Base-by-base conservation (phyloP, 2,329 filamentous ascomycete species). In the Colletotrichum melonis region DNA sequence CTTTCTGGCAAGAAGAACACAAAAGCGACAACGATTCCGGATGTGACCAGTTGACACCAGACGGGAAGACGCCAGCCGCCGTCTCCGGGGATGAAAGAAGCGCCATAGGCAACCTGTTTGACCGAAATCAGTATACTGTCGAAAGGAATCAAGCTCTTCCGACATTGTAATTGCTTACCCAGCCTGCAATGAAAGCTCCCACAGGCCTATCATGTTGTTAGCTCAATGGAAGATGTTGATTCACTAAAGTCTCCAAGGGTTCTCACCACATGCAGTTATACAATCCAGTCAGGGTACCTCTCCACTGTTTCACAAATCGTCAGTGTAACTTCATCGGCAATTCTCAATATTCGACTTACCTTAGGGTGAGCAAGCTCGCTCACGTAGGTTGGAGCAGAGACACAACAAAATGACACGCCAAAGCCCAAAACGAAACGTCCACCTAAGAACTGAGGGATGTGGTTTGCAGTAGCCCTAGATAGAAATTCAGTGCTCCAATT, bases 161-260 rank as follows among this genome's bases (percentile, higher is more conserved):
- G 16, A 19, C 4, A 16, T 19, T 19, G 38, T 7, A 42, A 14
- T 42, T 46, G 42, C 42, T 46, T 46, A 86, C 84, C 80, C 88
- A 89, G 14, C 84, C 84, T 1, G 89, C 88, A 9, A 90, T 83
- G 63, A 91, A 90, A 62, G 84, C 86, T 4, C 88, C 88, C 5
- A 88, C 70, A 19, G 73, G 73, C 73, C 72, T 74, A 9, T 1
- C 2, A 19, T 16, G 7, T 8, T 16, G 2, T 54, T 19, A 49
- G 32, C 26, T 5, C 9, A 11, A 32, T 8, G 30, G 30, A 9
- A 9, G 30, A 32, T 32, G 9, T 9, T 32, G 30, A 32, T 32
- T 8, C 9, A 32, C 30, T 32, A 2, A 32, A 32, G 30, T 32
- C 8, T 32, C 4, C 30, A 2, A 8, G 30, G 30, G 1, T 32